These are phyloP conservation scores for Cercospora brassicicola DNA, from an alignment of 2,329 filamentous ascomycete species.

Conservation along the genomic window DNA sequence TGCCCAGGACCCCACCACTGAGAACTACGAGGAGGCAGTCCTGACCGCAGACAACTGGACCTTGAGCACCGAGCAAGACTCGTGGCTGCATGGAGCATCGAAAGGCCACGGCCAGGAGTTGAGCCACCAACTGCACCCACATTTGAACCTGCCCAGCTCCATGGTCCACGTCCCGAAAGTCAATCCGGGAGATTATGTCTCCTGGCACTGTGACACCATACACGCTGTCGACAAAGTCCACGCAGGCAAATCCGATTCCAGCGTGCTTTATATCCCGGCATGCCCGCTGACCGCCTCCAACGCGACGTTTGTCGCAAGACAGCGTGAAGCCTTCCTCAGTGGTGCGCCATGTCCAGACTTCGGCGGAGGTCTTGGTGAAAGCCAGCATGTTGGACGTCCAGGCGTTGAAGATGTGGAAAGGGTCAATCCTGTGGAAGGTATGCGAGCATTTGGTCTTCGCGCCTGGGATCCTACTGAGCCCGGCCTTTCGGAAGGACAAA, in stretches of 20 bases:
- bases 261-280: conserved; percentile 84
- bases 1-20: conserved; percentile 37
- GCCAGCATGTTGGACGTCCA: conserved; percentile 47
- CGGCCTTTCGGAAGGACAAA: conserved; percentile 54
- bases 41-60: conserved; percentile 61
- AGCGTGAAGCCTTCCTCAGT: conserved; percentile 67
- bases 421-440: conserved; percentile 48
- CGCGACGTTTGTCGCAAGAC: conserved; percentile 66
- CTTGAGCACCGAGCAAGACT: conserved; percentile 54
- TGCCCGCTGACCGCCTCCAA: conserved; percentile 78
- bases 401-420: conserved; percentile 42
- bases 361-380: conserved; percentile 64
- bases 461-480: conserved; percentile 51
- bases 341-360: conserved; percentile 56
- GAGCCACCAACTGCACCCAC: conserved; percentile 64
- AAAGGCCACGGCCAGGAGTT: conserved; percentile 70
- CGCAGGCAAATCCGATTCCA: conserved; percentile 69
- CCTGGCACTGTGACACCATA: conserved; percentile 72
- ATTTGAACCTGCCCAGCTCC: conserved; percentile 64
- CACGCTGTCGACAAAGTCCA: conserved; percentile 84
- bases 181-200: conserved; percentile 71
- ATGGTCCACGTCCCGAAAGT: conserved; percentile 73
- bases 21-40: conserved; percentile 46
- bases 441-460: conserved; percentile 57
- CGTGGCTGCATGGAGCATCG: conserved; percentile 68